phyloP scores from a whole-genome alignment of 331 rosid genomes.

The Prunus yedoensis region DNA sequence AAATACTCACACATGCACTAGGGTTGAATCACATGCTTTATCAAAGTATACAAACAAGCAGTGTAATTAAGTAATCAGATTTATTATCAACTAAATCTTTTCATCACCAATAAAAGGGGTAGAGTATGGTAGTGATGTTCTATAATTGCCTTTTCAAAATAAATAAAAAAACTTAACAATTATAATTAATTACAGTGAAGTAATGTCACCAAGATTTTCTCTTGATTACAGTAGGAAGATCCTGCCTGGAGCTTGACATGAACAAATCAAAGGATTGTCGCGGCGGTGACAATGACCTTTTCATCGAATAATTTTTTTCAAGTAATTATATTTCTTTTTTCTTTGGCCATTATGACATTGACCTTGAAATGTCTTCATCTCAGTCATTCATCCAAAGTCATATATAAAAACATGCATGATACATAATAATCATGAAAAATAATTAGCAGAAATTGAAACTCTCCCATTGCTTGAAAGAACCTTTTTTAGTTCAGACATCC shows the following conservation, averaged over 20 bases:
- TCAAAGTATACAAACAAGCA: background rate
- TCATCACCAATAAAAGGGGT: background rate
- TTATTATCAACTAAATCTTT: slow-evolving; percentile 8
- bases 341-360: slow-evolving; percentile 19
- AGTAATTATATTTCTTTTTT: background rate
- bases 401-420: background rate
- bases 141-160: background rate
- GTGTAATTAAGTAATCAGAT: background rate
- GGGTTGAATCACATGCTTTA: background rate
- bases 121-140: slow-evolving; percentile 13
- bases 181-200: background rate
- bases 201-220: slow-evolving; percentile 35
- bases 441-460: slow-evolving; percentile 7
- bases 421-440: slow-evolving; percentile 1
- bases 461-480: background rate
- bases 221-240: slow-evolving; percentile 29
- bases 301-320: background rate
- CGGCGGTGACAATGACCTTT: slow-evolving; percentile 20
- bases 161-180: background rate
- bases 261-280: slow-evolving; percentile 20
- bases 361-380: slow-evolving; percentile 16
- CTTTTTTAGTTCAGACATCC: slow-evolving; percentile 28
- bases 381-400: slow-evolving; percentile 5
- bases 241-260: slow-evolving; percentile 29
- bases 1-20: too few relatives aligned